Percentiles rank a stretch among this genome's conserved stretches.
phyloP scores from a whole-genome alignment of 768 basidiomycete genomes.

The Piloderma croceum region DNA sequence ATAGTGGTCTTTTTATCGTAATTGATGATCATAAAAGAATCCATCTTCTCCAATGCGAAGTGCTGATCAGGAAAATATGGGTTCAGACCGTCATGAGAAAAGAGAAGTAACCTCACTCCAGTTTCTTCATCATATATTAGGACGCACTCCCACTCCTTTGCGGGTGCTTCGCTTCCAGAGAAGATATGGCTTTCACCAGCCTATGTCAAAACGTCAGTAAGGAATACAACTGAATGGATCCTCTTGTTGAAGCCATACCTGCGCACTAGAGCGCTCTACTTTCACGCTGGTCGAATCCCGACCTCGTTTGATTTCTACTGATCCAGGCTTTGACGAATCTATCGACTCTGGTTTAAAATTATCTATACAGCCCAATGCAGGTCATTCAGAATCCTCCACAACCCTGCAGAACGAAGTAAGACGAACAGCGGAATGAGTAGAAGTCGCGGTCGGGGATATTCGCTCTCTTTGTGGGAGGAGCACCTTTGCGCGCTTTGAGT shows the following conservation, averaged over 20 bases:
- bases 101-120: conserved; percentile 39
- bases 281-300: conserved; percentile 47
- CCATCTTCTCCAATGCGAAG: conserved; percentile 71
- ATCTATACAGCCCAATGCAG: conserved; percentile 36
- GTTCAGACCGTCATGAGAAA: not conserved
- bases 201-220: conserved; percentile 24
- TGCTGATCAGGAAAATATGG: conserved; percentile 36
- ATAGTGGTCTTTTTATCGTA: conserved; percentile 40
- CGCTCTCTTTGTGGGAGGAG: conserved; percentile 35
- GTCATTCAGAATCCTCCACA: conserved; percentile 1
- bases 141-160: conserved; percentile 71
- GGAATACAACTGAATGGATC: conserved; percentile 1
- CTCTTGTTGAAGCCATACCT: conserved; percentile 39
- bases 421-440: conserved; percentile 73
- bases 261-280: conserved; percentile 61
- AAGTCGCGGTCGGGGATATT: conserved; percentile 62
- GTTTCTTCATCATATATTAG: conserved; percentile 75
- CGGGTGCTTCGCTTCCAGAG: conserved; percentile 48
- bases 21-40: conserved; percentile 53
- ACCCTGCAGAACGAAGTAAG: conserved; percentile 1
- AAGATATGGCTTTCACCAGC: conserved; percentile 51
- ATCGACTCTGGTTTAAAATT: conserved; percentile 73
- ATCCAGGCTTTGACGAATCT: conserved; percentile 59
- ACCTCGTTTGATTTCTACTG: conserved; percentile 53
- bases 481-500: conserved; percentile 63